Conservation (phyloP, 345 rosid genomes). For the Microthlaspi erraticum region DNA sequence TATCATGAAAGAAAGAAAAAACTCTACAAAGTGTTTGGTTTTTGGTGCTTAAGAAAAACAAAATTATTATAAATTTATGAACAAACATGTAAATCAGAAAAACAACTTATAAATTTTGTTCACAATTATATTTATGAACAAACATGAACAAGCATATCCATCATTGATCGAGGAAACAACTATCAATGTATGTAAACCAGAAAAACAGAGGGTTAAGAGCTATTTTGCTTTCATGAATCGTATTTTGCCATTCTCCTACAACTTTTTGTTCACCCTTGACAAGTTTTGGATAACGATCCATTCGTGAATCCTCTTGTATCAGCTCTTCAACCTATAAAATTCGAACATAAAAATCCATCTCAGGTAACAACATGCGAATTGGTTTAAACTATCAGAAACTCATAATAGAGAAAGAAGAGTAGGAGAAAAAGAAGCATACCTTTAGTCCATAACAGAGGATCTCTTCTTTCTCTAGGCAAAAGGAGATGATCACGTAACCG, state of each 20-base stretch:
- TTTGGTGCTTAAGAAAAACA: too few species aligned
- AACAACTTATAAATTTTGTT: too few species aligned
- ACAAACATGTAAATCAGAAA: too few species aligned
- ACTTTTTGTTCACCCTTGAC: slow-evolving; percentile 90
- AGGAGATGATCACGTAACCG: slow-evolving; percentile 86
- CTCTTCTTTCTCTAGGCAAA: slow-evolving; percentile 83
- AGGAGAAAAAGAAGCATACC: too few species aligned
- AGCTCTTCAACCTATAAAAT: slow-evolving; percentile 80
- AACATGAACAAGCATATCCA: too few species aligned
- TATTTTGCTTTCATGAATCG: slow-evolving; percentile 2
- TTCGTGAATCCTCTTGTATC: slow-evolving; percentile 86
- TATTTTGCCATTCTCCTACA: slow-evolving; percentile 92
- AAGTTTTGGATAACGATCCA: slow-evolving; percentile 77
- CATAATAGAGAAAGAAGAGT: background rate
- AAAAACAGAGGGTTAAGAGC: slow-evolving; percentile 6
- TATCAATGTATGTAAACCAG: slow-evolving; percentile 3
- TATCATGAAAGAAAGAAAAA: too few species aligned
- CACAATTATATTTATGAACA: too few species aligned
- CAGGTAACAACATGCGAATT: background rate
- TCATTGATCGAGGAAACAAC: slow-evolving; percentile 26
- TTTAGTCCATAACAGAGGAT: slow-evolving; percentile 77
- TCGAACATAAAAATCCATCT: slow-evolving; percentile 14
- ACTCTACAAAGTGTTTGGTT: too few species aligned
- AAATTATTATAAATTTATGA: too few species aligned
- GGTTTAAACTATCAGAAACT: background rate